phyloP scores from a whole-genome alignment of 75 land plant genomes.

The Selaginella tamariscina region DNA sequence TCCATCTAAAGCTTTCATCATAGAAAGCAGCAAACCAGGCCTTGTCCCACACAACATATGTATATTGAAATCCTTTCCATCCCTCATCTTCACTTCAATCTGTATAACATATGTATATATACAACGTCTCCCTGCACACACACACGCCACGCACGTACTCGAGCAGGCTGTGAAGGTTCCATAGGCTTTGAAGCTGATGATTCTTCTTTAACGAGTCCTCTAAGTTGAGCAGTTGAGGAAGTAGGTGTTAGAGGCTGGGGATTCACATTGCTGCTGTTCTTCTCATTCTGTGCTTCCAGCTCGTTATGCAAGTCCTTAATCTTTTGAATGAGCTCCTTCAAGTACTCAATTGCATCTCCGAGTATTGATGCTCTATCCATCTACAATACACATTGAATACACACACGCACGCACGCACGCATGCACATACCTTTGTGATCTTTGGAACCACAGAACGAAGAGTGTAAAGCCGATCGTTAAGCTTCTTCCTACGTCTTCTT shows the following conservation, averaged over 20 bases:
- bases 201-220: neutral
- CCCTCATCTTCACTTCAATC: neutral
- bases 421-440: constrained; percentile 1
- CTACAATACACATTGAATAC: constrained; percentile 21
- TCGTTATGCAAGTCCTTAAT: constrained; percentile 93
- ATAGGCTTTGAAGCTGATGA: neutral
- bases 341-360: constrained; percentile 94
- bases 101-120: too few species aligned
- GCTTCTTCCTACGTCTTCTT: neutral
- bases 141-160: too few species aligned
- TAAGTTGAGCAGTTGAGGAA: neutral
- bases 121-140: too few species aligned
- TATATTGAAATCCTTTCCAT: neutral
- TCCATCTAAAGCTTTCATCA: constrained; percentile 6
- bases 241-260: neutral
- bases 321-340: constrained; percentile 90
- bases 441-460: constrained; percentile 8
- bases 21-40: neutral
- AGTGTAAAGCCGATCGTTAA: constrained; percentile 11
- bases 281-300: constrained; percentile 46
- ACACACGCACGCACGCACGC: neutral
- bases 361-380: constrained; percentile 98
- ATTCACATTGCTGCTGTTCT: constrained; percentile 1
- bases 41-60: neutral
- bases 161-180: neutral